Conservation (phyloP, 176 grass and related monocot genomes). For the Triticum dicoccoides region DNA sequence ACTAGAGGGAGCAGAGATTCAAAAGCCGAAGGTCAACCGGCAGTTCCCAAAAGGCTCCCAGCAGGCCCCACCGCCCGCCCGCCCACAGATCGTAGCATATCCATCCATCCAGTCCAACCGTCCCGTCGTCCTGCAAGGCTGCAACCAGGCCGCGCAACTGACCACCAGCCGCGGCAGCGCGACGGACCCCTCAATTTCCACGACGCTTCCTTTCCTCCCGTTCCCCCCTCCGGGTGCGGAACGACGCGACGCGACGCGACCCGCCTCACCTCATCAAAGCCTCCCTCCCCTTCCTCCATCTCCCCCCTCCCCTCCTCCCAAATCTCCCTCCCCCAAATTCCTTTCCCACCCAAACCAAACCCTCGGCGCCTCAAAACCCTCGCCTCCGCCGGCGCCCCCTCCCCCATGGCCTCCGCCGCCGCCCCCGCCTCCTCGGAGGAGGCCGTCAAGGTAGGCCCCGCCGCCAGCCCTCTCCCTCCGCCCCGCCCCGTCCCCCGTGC, state of each 20-base stretch:
- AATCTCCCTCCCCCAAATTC: conserved; percentile 6
- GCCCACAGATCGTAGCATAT: neutral
- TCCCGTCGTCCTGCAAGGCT: conserved; percentile 2
- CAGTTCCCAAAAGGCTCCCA: neutral
- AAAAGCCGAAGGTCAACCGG: conserved; percentile 3
- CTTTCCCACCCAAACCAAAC: conserved; percentile 18
- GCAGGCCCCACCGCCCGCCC: neutral
- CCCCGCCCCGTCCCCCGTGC: neutral
- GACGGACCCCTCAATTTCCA: conserved; percentile 26
- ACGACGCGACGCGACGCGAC: neutral
- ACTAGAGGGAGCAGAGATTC: neutral
- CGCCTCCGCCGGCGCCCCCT: neutral
- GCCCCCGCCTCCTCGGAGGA: conserved; percentile 20
- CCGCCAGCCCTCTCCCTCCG: neutral
- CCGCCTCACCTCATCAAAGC: neutral
- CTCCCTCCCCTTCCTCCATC: neutral
- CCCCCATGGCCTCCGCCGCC: conserved; percentile 22
- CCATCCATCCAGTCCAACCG: neutral
- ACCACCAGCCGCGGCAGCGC: neutral
- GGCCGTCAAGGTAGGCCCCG: conserved; percentile 41
- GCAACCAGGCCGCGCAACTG: conserved; percentile 3
- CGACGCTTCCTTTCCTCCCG: conserved; percentile 26
- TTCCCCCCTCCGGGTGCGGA: neutral
- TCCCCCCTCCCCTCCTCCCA: neutral
- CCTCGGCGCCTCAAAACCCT: conserved; percentile 40